Evolutionary conservation across 179 eudicot species (phyloP), one percentile per base, ranked within the genome.

Genomic region (Beta lomatogona): DNA sequence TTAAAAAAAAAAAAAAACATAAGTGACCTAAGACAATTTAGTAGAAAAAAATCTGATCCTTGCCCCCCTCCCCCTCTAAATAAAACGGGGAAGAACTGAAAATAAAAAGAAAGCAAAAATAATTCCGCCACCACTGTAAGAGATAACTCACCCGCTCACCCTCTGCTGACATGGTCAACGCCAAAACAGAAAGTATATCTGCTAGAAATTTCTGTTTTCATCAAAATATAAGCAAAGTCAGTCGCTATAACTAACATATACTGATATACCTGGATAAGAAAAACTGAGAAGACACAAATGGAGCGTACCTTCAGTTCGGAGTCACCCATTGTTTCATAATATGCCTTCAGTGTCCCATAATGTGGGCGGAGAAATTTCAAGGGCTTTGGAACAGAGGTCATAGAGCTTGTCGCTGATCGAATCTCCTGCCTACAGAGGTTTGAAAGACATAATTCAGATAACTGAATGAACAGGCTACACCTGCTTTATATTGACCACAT

Each of bases 371-470:
- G 90, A 87, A 94, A 94, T 83, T 97, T 97, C 73, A 97, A 81
- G 64, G 99, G 98, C 91, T 94, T 97, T 59, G 99, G 97, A 45
- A 97, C 97, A 67, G 97, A 91, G 63, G 98, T 97, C 99, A 94
- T 94, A 65, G 99, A 97, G 85, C 98, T 94, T 77, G 97, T 97
- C 57, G 99, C 90, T 67, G 91, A 94, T 46, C 97, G 90, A 69
- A 97, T 94, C 86, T 97, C 99, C 82, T 93, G 95, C 89, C 99
- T 97, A 81, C 57, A 85, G 44, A 64, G 46, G 48, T 79, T 36
- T 36, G 80, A 76, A 80, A 73, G 41, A 59, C 61, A 22, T 59
- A 15, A 64, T 66, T 46, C 45, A 63, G 19, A 70, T 14, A 41
- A 18, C 8, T 69, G n/a, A 61, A 59, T 12, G 70, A 67, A 36